phyloP scores from a whole-genome alignment of 352 stramenopile species.

The Phytophthora litchii region DNA sequence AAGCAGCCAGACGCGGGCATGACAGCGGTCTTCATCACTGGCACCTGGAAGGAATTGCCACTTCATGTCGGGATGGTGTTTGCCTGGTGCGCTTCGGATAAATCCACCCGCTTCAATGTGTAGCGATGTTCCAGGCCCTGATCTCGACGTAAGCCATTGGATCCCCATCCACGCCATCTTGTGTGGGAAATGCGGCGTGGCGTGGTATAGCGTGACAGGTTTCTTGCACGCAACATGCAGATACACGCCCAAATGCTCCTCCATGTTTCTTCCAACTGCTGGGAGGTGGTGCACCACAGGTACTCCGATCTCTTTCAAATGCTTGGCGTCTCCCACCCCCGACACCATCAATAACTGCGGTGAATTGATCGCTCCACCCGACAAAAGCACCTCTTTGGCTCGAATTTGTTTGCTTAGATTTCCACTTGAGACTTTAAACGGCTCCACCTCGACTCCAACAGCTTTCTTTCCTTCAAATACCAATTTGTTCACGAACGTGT shows the following conservation, averaged over 20 bases:
- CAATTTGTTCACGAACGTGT: slow-evolving; percentile 84
- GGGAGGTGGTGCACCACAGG: slow-evolving; percentile 73
- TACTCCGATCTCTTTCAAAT: slow-evolving; percentile 68
- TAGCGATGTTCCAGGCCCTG: slow-evolving; percentile 64
- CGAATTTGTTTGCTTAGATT: slow-evolving; percentile 44
- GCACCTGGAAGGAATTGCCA: slow-evolving; percentile 85
- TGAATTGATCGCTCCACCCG: slow-evolving; percentile 84
- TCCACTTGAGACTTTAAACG: slow-evolving; percentile 35
- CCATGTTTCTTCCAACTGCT: slow-evolving; percentile 82
- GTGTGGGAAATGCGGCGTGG: slow-evolving; percentile 67
- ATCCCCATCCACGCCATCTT: slow-evolving; percentile 80
- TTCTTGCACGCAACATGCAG: slow-evolving; percentile 84
- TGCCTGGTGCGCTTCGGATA: slow-evolving; percentile 47
- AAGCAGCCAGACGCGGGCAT: too few relatives aligned
- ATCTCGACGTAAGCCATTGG: slow-evolving; percentile 67
- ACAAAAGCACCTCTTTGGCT: slow-evolving; percentile 86
- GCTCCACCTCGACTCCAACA: slow-evolving; percentile 67
- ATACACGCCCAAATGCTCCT: slow-evolving; percentile 88
- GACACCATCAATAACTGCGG: slow-evolving; percentile 85
- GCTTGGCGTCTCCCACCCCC: slow-evolving; percentile 67
- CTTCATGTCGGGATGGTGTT: slow-evolving; percentile 80
- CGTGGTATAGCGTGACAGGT: slow-evolving; percentile 85
- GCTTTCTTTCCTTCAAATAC: slow-evolving; percentile 76
- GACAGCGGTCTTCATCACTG: slow-evolving; percentile 29
- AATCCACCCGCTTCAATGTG: slow-evolving; percentile 86